A percentile compares a stretch with the other conserved stretches of the same genome.
phyloP scores from a whole-genome alignment of 2,329 filamentous ascomycete genomes.

The Lithohypha guttulata region DNA sequence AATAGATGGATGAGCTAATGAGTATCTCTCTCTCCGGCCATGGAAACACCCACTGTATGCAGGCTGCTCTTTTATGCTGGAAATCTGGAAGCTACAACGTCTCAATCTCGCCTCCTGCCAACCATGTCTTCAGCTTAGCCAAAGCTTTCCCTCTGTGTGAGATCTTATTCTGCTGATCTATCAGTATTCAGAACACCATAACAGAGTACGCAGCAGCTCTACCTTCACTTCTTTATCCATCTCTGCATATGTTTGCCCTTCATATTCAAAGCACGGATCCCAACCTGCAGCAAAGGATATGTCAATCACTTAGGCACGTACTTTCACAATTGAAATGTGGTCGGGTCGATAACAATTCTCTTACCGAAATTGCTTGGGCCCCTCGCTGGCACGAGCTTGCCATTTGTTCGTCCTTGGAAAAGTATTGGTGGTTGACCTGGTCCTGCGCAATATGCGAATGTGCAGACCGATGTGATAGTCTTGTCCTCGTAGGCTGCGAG shows the following conservation, averaged over 20 bases:
- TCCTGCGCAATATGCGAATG: constrained; percentile 82
- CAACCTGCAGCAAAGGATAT: constrained; percentile 52
- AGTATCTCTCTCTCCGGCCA: too few species aligned
- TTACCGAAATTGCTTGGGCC: constrained; percentile 74
- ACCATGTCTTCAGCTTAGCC: constrained; percentile 73
- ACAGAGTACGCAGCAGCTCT: too few species aligned
- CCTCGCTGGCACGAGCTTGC: constrained; percentile 74
- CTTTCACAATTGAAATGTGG: too few species aligned
- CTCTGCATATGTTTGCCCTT: constrained; percentile 86
- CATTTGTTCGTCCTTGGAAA: constrained; percentile 83
- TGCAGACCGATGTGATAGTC: constrained; percentile 85
- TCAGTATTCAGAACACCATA: neutral
- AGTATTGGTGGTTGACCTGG: constrained; percentile 74
- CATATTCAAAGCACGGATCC: constrained; percentile 93
- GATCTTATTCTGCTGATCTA: constrained; percentile 56
- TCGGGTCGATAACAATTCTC: constrained; percentile 24
- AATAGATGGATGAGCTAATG: too few species aligned
- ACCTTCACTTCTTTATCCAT: constrained; percentile 92
- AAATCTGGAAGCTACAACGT: too few species aligned
- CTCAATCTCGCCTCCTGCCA: constrained; percentile 39
- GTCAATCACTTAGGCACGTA: neutral
- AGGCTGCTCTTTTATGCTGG: too few species aligned
- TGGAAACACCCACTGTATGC: too few species aligned
- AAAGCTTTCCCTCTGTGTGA: constrained; percentile 86
- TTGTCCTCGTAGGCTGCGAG: constrained; percentile 84